Evolutionary conservation across 1,284 basidiomycete genomes (phyloP).

Genomic region (Melampsora larici-populina): DNA sequence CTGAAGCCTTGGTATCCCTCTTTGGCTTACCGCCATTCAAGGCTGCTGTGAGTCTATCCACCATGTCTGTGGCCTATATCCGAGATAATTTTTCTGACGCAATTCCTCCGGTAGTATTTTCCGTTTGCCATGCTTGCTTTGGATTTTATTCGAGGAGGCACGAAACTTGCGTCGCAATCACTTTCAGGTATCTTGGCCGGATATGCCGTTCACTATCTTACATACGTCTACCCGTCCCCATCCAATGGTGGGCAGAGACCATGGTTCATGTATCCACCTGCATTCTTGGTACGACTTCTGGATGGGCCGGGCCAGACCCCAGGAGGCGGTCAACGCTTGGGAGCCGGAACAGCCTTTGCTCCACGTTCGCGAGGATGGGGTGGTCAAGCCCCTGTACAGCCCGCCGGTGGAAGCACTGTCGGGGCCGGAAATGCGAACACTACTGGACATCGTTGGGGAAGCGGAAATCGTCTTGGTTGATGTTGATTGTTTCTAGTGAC

Average conservation of each 20-base stretch:
- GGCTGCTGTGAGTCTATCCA: constrained; percentile 21
- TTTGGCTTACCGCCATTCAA: constrained; percentile 44
- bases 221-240: constrained; percentile 29
- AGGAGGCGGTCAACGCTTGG: constrained; percentile 28
- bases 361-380: constrained; percentile 37
- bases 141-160: constrained; percentile 39
- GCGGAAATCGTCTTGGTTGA: constrained; percentile 25
- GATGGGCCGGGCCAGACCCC: constrained; percentile 28
- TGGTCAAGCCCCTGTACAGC: constrained; percentile 33
- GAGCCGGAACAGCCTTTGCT: constrained; percentile 26
- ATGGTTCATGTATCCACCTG: constrained; percentile 42
- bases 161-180: constrained; percentile 36
- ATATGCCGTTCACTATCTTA: constrained; percentile 39
- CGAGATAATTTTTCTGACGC: background rate
- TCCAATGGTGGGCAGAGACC: constrained; percentile 37
- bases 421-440: constrained; percentile 2
- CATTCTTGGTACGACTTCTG: constrained; percentile 23
- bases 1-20: constrained; percentile 33
- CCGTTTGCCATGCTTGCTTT: constrained; percentile 40
- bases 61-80: background rate
- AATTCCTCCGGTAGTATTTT: constrained; percentile 7
- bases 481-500: background rate
- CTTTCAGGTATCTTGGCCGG: constrained; percentile 37
- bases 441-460: constrained; percentile 33
- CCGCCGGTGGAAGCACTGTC: background rate